Conservation (phyloP, 1,284 basidiomycete species). For the Sporisorium scitamineum region DNA sequence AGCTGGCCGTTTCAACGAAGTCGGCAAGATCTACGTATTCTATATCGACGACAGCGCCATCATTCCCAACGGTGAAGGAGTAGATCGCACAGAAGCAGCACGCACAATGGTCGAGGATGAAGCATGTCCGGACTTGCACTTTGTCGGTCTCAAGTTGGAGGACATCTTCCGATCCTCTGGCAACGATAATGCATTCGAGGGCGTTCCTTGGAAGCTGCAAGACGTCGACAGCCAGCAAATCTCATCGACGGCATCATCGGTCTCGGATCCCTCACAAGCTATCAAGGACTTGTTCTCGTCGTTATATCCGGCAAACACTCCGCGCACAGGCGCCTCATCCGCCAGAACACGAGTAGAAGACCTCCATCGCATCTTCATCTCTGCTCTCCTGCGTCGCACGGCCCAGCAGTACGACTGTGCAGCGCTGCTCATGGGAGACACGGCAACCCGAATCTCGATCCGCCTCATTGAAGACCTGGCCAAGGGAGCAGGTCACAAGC, state of each 20-base stretch:
- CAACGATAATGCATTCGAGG: background rate
- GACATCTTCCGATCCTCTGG: slow-evolving; percentile 35
- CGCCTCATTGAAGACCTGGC: slow-evolving; percentile 57
- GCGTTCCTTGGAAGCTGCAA: slow-evolving; percentile 9
- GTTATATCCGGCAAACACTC: slow-evolving; percentile 35
- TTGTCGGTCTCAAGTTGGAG: slow-evolving; percentile 47
- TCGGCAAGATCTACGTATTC: slow-evolving; percentile 57
- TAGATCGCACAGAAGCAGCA: slow-evolving; percentile 33
- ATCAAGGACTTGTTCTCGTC: slow-evolving; percentile 38
- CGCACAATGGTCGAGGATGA: slow-evolving; percentile 45
- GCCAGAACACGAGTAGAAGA: slow-evolving; percentile 62
- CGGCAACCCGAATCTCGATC: slow-evolving; percentile 54
- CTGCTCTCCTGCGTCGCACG: slow-evolving; percentile 39
- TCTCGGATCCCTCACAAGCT: slow-evolving; percentile 21
- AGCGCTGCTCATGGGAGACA: slow-evolving; percentile 56
- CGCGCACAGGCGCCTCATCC: slow-evolving; percentile 45
- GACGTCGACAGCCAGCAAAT: slow-evolving; percentile 21
- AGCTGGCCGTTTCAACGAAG: slow-evolving; percentile 45
- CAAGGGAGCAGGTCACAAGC: slow-evolving; percentile 63
- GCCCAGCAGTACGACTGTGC: slow-evolving; percentile 43
- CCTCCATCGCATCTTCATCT: slow-evolving; percentile 50
- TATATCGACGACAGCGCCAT: slow-evolving; percentile 56
- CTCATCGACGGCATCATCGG: background rate
- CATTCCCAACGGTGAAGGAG: slow-evolving; percentile 10
- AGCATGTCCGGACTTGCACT: slow-evolving; percentile 38